Evolutionary conservation across 192 early-diverging fungal species (phyloP), one percentile per base, ranked within the genome.

Genomic region (Geranomyces michiganensis): DNA sequence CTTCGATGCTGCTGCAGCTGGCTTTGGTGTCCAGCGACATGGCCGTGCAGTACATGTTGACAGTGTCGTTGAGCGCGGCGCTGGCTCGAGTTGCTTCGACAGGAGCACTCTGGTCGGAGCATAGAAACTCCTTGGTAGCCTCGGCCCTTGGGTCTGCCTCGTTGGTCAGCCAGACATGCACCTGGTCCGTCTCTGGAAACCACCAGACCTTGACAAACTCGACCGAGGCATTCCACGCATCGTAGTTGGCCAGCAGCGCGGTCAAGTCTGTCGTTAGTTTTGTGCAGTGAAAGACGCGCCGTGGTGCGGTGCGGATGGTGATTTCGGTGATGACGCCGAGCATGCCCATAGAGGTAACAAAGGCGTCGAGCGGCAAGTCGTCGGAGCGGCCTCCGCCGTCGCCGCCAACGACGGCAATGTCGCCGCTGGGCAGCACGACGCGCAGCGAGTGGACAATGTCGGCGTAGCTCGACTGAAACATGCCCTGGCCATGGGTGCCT

Each of bases 401-500:
- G 10, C 10, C 5, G 19, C 59, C 66, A 32, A 76, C 47, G 22
- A 30, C 31, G 32, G 43, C 67, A 7, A 67, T 26, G 29, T 43
- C 46, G 31, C 73, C 73, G 29, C 30, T n/a, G 13, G 78, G 65
- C 43, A 67, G 61, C 58, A 79, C 67, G 27, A 79, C 48, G 30
- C 61, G 46, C 26, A 76, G 44, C 12, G 22, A 44, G 15, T 65
- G 53, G 49, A 80, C 71, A 27, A 62, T 58, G 55, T 71, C 72
- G 47, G 71, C 72, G 48, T 78, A 66, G 33, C 53, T 62, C 44
- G 56, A 62, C 44, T 74, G 63, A 36, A 45, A 45, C 21, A 78
- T n/a, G 7, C 74, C 76, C 46, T 74, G 72, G n/a, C 79, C 79
- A 62, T 81, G 79, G 26, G 79, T 81, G 22, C 79, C 79, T 29